Evolutionary conservation across 495 filamentous ascomycete species (phyloP).

Genomic region (Lepidopterella palustris): DNA sequence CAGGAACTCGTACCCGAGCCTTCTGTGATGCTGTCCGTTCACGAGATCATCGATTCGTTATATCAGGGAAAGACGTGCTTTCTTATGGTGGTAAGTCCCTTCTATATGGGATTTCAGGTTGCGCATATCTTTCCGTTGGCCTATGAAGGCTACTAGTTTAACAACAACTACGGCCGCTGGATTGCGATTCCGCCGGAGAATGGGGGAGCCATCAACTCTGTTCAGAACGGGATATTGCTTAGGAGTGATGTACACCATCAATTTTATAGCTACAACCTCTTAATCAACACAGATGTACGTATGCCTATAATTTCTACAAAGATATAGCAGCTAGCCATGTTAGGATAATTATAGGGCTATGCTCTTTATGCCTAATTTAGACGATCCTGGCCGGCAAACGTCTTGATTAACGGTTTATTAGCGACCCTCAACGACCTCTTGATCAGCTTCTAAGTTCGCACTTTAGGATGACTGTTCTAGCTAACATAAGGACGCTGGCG

Average conservation of each 20-base stretch:
- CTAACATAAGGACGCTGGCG: slow-evolving; percentile 37
- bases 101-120: slow-evolving; percentile 32
- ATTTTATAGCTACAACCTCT: slow-evolving; percentile 35
- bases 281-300: slow-evolving; percentile 36
- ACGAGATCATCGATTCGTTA: slow-evolving; percentile 34
- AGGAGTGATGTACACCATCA: slow-evolving; percentile 27
- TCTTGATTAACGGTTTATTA: slow-evolving; percentile 34
- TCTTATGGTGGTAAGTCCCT: background rate
- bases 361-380: slow-evolving; percentile 26
- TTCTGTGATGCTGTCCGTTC: slow-evolving; percentile 34
- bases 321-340: slow-evolving; percentile 9
- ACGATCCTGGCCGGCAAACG: slow-evolving; percentile 31
- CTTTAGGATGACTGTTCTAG: slow-evolving; percentile 39
- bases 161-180: slow-evolving; percentile 30
- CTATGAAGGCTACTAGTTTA: slow-evolving; percentile 31
- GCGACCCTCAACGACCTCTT: slow-evolving; percentile 32
- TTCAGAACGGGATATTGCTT: slow-evolving; percentile 38
- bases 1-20: slow-evolving; percentile 23
- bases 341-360: slow-evolving; percentile 38
- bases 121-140: slow-evolving; percentile 39
- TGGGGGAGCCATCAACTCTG: slow-evolving; percentile 33
- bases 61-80: slow-evolving; percentile 25
- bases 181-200: slow-evolving; percentile 28
- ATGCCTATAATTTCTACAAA: slow-evolving; percentile 12
- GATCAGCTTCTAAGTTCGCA: slow-evolving; percentile 41